Base-by-base conservation (phyloP, 2,329 filamentous ascomycete species). In the Arthrobotrys entomopaga region DNA sequence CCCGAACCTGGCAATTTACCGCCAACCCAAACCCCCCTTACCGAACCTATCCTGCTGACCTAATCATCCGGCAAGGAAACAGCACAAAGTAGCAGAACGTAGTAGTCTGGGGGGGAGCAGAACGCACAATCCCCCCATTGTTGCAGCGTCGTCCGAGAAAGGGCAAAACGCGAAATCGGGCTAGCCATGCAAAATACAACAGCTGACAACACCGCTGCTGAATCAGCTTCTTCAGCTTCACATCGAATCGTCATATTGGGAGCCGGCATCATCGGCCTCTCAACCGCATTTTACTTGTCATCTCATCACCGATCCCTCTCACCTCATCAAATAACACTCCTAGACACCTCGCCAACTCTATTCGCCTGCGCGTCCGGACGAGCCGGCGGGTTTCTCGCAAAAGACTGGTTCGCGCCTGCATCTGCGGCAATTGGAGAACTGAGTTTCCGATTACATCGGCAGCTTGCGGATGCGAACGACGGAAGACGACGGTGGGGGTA, bases 351-450 rank as follows among this genome's bases (percentile, higher is more conserved):
- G 3, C 80, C 84, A 0, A 80, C 87, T 75, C 84, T 93, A 34
- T 92, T 93, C 81, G 85, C 87, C 10, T 91, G 89, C 29, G 90
- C 91, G 0, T 93, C 90, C 1, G 90, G 91, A 0, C 88, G 87
- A 77, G 90, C 90, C 0, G 91, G 86, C 16, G 91, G 91, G 0
- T 94, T 93, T 78, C 79, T 93, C 7, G 90, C 90, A 8, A 84
- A 84, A 38, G 89, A 93, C 80, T 93, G 90, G 90, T 91, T 91
- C 78, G 83, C 84, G 0, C 82, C 86, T 0, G 82, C 84, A 0
- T 82, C 87, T 4, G 83, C 86, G 0, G 82, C 84, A 0, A 83
- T 93, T 0, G 91, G 87, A 6, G 84, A 84, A 0, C 83, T 93
- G 11, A 91, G 89, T 46, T 94, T 91, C 79, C 84, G 85, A 3